Evolutionary conservation across 257 asterid species (phyloP).

Genomic region (Ajuga chamaepitys): DNA sequence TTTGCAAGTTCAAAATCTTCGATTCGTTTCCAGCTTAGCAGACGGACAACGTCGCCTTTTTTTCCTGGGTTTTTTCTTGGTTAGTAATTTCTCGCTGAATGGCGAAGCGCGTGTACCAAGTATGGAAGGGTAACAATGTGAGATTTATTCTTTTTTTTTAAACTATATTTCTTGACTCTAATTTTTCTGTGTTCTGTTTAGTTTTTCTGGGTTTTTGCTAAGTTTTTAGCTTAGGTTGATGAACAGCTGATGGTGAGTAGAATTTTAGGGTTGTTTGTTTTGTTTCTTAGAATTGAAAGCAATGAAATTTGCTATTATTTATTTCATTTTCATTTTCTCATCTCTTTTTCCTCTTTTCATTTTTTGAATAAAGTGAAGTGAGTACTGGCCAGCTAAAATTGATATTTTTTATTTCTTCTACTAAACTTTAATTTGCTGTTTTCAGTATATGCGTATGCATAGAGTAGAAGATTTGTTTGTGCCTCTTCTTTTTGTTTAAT

Average conservation of each 20-base stretch:
- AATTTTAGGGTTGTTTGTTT: slow-evolving; percentile 10
- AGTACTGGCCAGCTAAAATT: slow-evolving; percentile 1
- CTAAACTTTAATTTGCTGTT: background rate
- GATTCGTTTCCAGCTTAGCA: slow-evolving; percentile 50
- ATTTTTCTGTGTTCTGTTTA: slow-evolving; percentile 16
- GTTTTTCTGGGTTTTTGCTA: slow-evolving; percentile 7
- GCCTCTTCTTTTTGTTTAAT: background rate
- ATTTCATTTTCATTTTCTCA: background rate
- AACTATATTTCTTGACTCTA: slow-evolving; percentile 5
- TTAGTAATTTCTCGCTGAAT: slow-evolving; percentile 33
- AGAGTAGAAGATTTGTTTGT: background rate
- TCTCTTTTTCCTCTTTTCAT: background rate
- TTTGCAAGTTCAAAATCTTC: slow-evolving; percentile 47
- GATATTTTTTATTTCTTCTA: slow-evolving; percentile 5
- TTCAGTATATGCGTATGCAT: background rate
- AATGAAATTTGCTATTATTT: background rate
- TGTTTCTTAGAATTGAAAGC: background rate
- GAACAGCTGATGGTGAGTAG: slow-evolving; percentile 2
- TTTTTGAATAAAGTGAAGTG: background rate
- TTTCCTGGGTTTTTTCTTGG: slow-evolving; percentile 2
- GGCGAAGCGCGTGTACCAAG: slow-evolving; percentile 92
- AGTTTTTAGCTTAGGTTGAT: slow-evolving; percentile 13
- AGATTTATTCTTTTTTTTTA: slow-evolving; percentile 28
- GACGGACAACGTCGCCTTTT: slow-evolving; percentile 19
- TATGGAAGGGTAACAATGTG: slow-evolving; percentile 96